These are phyloP conservation scores for Salix exigua DNA, from an alignment of 345 rosid genomes.

Conservation along the genomic window DNA sequence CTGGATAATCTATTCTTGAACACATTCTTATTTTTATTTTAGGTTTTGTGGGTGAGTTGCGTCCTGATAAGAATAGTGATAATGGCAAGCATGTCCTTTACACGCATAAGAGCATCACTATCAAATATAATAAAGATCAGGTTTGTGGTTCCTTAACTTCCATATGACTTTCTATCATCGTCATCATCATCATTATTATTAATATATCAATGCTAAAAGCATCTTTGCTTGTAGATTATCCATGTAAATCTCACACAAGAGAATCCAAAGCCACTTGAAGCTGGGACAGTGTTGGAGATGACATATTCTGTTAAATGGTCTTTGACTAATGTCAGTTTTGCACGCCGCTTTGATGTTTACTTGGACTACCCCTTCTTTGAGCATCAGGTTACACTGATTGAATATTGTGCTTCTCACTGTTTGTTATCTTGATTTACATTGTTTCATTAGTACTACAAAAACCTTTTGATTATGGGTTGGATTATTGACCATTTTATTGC, in stretches of 20 bases:
- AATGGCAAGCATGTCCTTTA: slow-evolving; percentile 63
- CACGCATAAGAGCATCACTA: slow-evolving; percentile 68
- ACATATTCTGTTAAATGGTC: slow-evolving; percentile 87
- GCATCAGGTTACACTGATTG: slow-evolving; percentile 60
- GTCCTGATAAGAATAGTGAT: slow-evolving; percentile 71
- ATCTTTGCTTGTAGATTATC: slow-evolving; percentile 51
- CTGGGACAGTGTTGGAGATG: slow-evolving; percentile 57
- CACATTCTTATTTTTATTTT: slow-evolving; percentile 14
- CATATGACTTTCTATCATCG: background rate
- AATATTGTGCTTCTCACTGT: background rate
- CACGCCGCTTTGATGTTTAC: slow-evolving; percentile 88
- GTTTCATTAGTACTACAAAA: background rate
- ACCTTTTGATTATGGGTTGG: background rate
- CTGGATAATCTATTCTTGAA: slow-evolving; percentile 7
- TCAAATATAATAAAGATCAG: slow-evolving; percentile 80
- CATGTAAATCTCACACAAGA: slow-evolving; percentile 87
- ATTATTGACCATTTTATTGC: background rate
- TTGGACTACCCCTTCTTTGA: slow-evolving; percentile 92
- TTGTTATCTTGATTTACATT: slow-evolving; percentile 1
- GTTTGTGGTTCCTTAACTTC: slow-evolving; percentile 36
- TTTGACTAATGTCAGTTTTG: slow-evolving; percentile 62
- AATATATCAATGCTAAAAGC: slow-evolving; percentile 3
- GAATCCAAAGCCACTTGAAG: slow-evolving; percentile 65
- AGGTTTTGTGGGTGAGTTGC: slow-evolving; percentile 90
- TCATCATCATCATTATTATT: background rate